Evolutionary conservation across 805 yeast species (phyloP), one percentile per base, ranked within the genome.

Genomic region (Lipomyces sp.): DNA sequence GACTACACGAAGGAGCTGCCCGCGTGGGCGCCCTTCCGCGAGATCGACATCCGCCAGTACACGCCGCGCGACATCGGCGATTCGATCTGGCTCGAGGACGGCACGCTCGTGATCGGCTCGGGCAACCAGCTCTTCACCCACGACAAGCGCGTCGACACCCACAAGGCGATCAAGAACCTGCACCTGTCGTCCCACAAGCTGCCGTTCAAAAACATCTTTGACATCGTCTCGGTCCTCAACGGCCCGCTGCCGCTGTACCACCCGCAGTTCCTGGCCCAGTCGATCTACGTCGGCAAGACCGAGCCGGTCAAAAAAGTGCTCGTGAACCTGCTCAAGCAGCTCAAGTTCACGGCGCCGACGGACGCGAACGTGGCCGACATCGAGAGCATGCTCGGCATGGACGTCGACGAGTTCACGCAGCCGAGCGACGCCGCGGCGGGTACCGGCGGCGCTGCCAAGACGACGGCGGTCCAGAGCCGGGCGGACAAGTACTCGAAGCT

Each of bases 201-300:
- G 22, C 49, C 54, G 2, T 44, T 62, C 10, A 53, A 56, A 18
- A 67, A 67, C 22, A 76, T 90, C 2, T 76, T 86, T 52, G 84
- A 83, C 59, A 72, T 90, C 50, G 85, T 84, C 43, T 72, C 86
- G 14, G 82, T 89, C 3, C 69, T 90, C 48, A 90, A 90, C 68
- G 97, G 97, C 29, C 93, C 95, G 0, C 66, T 91, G 14, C 96
- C 97, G 0, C 69, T 88, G 0, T 90, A 86, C 60, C 97, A 91
- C 63, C 98, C 98, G 0, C 96, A 89, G 65, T 76, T 87, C 46
- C 67, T 90, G 42, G 82, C 88, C 39, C 96, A 90, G 65, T 71
- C 82, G 3, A 65, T 90, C 18, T 81, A 84, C 60, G 76, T 80
- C 58, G 83, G 82, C 24, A 81, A 83, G 55, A 57, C 77, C 13